Evolutionary conservation across 441 rosid genomes (phyloP), one percentile per base, ranked within the genome.

Genomic region (Croton laevigatus): DNA sequence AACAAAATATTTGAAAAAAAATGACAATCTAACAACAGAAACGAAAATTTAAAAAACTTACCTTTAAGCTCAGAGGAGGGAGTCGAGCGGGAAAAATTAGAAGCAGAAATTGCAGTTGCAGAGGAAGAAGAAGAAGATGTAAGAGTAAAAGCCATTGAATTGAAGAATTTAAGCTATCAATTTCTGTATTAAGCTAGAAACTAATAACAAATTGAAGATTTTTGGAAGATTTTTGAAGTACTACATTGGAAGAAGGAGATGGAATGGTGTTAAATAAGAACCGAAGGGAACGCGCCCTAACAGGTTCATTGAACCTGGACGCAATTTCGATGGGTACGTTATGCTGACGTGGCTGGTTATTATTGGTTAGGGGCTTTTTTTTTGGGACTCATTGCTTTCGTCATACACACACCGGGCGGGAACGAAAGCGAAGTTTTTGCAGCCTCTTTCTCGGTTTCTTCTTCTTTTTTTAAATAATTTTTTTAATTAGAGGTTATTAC

Each of bases 281-380:
- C 62, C 34, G 5, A 27, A 62, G 20, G 34, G 52, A 36, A 14
- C 12, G 76, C 66, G 66, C 14, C 40, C 4, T 1, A 5, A 11
- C 6, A 70, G 88, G 73, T 84, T 77, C 91, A 80, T 69, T 84
- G 98, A 89, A 91, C 84, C 88, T 86, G 82, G 98, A 87, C 90
- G 66, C 44, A 12, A 67, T 79, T 76, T 16, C 23, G 14, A 51
- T 2, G 45, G 1, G 6, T 17, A 37, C 32, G 14, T 42, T 8
- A 0, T 5, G 74, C 66, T 85, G 16, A 81, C 82, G 86, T 88
- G 94, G 81, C 74, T 0, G 3, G 9, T 0, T 5, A 0, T 65
- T 12, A 81, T 68, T 88, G 84, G 91, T 6, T 20, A 27, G 32
- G 0, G 10, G 4, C 11, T 1, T 55, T 13, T 11, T 37, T 23